Conservation (phyloP, 345 rosid species). For the Gynandropsis gynandra region DNA sequence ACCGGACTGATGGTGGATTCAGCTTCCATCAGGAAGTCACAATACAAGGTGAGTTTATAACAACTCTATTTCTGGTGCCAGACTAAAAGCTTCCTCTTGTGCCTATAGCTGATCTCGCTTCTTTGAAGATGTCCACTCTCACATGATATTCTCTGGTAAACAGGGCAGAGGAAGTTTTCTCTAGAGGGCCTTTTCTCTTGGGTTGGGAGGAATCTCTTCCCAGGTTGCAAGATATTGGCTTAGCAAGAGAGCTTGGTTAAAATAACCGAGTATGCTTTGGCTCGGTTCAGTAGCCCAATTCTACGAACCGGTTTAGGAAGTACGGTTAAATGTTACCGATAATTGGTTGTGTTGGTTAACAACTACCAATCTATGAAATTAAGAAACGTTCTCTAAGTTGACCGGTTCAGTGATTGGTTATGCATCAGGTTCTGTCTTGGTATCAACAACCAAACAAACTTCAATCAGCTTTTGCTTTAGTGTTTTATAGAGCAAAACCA, state of each 20-base stretch:
- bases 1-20: conserved; percentile 5
- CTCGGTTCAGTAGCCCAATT: background rate
- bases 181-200: conserved; percentile 6
- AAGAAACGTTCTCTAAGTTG: too few species aligned
- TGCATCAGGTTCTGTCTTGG: too few species aligned
- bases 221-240: conserved; percentile 12
- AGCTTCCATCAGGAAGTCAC: conserved; percentile 11
- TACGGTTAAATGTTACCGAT: background rate
- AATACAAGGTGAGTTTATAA: background rate
- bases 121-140: background rate
- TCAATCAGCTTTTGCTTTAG: too few species aligned
- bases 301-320: background rate
- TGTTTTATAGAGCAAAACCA: too few species aligned
- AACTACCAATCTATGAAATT: background rate
- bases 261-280: too few species aligned
- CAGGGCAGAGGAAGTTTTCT: background rate
- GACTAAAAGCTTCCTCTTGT: too few species aligned
- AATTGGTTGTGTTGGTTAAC: background rate
- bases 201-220: conserved; percentile 11
- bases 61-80: background rate
- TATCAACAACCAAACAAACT: too few species aligned
- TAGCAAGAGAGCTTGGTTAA: too few species aligned
- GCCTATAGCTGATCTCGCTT: too few species aligned
- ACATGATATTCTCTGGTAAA: conserved; percentile 11
- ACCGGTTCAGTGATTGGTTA: too few species aligned